Conservation (phyloP, 768 basidiomycete genomes). For the Xerocomus potaroensis region DNA sequence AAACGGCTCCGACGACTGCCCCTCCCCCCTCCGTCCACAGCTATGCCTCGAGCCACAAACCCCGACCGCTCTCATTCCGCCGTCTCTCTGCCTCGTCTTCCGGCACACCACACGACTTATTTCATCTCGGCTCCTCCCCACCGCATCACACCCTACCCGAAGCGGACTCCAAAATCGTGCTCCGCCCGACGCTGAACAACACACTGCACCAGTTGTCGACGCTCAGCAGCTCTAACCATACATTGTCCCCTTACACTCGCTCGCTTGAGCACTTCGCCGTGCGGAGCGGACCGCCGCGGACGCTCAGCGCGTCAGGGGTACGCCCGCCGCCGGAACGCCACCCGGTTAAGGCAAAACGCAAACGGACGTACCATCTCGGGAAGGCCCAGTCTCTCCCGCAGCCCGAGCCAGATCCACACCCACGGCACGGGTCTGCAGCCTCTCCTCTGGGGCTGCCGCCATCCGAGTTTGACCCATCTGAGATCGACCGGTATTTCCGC, state of each 20-base stretch:
- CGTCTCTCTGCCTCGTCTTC: conserved; percentile 35
- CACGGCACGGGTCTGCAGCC: conserved; percentile 23
- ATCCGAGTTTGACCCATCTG: conserved; percentile 63
- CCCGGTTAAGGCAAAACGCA: conserved; percentile 70
- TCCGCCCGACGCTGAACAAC: conserved; percentile 65
- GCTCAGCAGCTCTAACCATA: conserved; percentile 87
- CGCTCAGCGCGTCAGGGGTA: conserved; percentile 32
- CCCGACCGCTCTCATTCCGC: conserved; percentile 16
- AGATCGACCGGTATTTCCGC: conserved; percentile 75
- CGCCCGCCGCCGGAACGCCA: conserved; percentile 40
- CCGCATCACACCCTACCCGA: conserved; percentile 32
- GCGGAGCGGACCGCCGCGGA: conserved; percentile 73
- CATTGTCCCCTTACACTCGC: conserved; percentile 89
- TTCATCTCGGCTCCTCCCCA: conserved; percentile 34
- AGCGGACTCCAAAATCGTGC: conserved; percentile 51
- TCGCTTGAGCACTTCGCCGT: conserved; percentile 90
- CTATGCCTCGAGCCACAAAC: conserved; percentile 17
- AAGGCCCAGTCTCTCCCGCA: conserved; percentile 7
- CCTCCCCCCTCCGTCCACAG: conserved; percentile 15
- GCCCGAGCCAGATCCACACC: background rate
- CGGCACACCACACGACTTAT: conserved; percentile 25
- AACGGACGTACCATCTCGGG: conserved; percentile 65
- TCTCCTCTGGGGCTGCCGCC: conserved; percentile 31
- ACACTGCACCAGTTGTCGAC: conserved; percentile 83
- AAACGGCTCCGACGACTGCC: conserved; percentile 43